A percentile compares a stretch with the other conserved stretches of the same genome.
Conservation (phyloP, 768 basidiomycete genomes). For the Tricholoma bakamatsutake region DNA sequence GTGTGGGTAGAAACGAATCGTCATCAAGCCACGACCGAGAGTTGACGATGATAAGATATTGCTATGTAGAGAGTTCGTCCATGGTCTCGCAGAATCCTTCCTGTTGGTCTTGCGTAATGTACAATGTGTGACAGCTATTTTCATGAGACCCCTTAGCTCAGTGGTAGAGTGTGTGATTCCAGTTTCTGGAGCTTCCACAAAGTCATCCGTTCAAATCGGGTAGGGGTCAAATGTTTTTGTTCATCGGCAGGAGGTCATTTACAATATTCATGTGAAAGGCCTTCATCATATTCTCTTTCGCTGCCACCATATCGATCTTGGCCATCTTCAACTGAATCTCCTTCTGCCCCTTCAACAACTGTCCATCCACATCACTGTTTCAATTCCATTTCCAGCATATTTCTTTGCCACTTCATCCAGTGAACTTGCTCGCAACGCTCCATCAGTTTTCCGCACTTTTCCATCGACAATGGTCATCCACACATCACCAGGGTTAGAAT, state of each 20-base stretch:
- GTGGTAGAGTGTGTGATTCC: slow-evolving; percentile 2
- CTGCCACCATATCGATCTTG: background rate
- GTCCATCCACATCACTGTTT: background rate
- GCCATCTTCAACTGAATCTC: background rate
- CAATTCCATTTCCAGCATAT: background rate
- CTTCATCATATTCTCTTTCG: background rate
- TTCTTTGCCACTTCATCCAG: background rate
- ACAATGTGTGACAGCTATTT: too few relatives aligned
- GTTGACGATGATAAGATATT: too few relatives aligned
- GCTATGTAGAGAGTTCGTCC: too few relatives aligned
- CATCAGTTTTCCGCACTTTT: background rate
- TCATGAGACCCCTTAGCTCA: background rate
- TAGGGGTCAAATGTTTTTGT: background rate
- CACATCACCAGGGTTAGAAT: too few relatives aligned
- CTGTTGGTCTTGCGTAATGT: too few relatives aligned
- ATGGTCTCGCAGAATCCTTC: too few relatives aligned
- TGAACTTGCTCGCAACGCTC: background rate
- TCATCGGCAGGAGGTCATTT: background rate
- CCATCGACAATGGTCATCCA: background rate
- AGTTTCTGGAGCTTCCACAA: background rate
- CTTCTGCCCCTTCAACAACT: background rate
- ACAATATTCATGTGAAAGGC: background rate
- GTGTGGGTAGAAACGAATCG: too few relatives aligned
- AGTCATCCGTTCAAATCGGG: slow-evolving; percentile 2
- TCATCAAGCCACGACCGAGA: too few relatives aligned